A percentile compares a stretch with the other conserved stretches of the same genome.
phyloP scores from a whole-genome alignment of 163 green algal genomes.

The Trebouxiophyceae sp. region DNA sequence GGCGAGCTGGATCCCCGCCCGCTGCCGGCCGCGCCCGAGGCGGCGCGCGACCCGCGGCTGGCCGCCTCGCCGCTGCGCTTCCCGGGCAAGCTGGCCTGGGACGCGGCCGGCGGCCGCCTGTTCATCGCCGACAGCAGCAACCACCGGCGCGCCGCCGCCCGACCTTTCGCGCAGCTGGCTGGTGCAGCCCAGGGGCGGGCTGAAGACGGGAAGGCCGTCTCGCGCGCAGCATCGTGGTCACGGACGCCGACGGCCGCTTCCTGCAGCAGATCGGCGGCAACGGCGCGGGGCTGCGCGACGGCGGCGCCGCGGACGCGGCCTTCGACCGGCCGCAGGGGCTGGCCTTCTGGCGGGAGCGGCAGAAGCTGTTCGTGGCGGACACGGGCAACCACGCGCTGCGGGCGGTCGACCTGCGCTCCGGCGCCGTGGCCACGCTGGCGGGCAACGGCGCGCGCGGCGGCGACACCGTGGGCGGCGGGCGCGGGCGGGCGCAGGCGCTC shows the following conservation, averaged over 20 bases:
- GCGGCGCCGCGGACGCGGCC: constrained; percentile 29
- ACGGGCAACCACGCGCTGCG: constrained; percentile 73
- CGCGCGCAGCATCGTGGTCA: constrained; percentile 55
- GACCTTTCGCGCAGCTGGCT: not conserved
- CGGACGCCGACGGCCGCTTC: constrained; percentile 51
- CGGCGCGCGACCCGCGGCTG: constrained; percentile 33
- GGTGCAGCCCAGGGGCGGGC: not conserved
- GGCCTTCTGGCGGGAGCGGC: constrained; percentile 18
- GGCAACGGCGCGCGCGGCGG: constrained; percentile 58
- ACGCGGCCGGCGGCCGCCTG: constrained; percentile 45
- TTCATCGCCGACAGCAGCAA: constrained; percentile 76
- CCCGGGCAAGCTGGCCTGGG: constrained; percentile 62
- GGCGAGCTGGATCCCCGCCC: constrained; percentile 27
- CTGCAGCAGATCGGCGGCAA: constrained; percentile 57
- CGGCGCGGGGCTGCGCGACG: constrained; percentile 50
- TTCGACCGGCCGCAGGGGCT: constrained; percentile 64
- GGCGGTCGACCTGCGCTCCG: constrained; percentile 32
- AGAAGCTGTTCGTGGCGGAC: constrained; percentile 65
- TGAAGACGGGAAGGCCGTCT: not conserved
- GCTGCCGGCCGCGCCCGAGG: constrained; percentile 51
- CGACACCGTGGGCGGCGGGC: constrained; percentile 52
- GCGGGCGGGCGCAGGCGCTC: constrained; percentile 40
- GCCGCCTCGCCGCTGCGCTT: constrained; percentile 43
- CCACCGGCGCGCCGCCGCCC: constrained; percentile 24
- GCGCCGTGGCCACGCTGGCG: constrained; percentile 54